These are phyloP conservation scores for Plicaturopsis crispa DNA, from an alignment of 768 basidiomycete genomes.

Conservation along the genomic window DNA sequence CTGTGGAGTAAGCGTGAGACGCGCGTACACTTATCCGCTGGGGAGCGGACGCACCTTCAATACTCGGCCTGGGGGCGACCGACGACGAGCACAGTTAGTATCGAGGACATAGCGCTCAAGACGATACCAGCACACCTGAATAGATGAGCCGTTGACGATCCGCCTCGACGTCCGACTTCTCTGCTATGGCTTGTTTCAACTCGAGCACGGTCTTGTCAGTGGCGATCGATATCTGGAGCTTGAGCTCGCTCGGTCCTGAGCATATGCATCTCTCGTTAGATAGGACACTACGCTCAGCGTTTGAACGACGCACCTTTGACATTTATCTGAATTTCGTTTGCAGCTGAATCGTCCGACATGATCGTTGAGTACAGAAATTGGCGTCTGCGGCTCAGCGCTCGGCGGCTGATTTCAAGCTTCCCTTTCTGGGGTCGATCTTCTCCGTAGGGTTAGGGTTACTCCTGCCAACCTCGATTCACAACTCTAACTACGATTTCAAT, in stretches of 20 bases:
- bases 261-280: neutral
- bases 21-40: conserved; percentile 1
- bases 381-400: no score
- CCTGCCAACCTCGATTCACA: no score
- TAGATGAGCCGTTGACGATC: conserved; percentile 90
- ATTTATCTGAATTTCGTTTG: conserved; percentile 54
- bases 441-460: no score
- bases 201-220: conserved; percentile 82
- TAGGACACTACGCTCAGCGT: no score
- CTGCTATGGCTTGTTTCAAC: conserved; percentile 86
- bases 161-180: conserved; percentile 77
- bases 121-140: conserved; percentile 43
- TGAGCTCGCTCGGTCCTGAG: conserved; percentile 84
- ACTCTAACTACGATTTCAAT: no score
- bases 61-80: conserved; percentile 46
- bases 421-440: no score
- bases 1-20: conserved; percentile 24
- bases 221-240: conserved; percentile 78
- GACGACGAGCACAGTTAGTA: neutral
- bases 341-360: conserved; percentile 40
- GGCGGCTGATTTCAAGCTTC: no score
- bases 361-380: no score
- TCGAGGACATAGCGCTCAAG: neutral
- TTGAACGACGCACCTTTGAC: conserved; percentile 47
- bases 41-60: conserved; percentile 44